Evolutionary conservation across 2,329 filamentous ascomycete species (phyloP), one percentile per base, ranked within the genome.

Genomic region (Fusarium armeniacum): DNA sequence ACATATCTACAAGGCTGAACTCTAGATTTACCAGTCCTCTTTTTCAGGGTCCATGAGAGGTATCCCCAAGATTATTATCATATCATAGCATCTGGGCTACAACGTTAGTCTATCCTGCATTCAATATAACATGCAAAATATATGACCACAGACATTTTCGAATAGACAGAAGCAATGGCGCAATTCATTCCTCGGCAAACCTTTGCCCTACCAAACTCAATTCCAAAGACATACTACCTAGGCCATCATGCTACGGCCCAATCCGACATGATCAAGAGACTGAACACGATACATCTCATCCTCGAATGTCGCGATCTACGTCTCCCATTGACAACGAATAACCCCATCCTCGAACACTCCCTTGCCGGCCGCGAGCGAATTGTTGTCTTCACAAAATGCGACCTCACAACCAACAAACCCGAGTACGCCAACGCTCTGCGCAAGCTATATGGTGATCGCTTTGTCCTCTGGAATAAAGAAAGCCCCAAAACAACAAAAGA

Each of bases 261-360:
- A 41, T 85, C 97, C 33, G 84, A 87, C 49, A 91, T 92, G 78
- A 97, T 98, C 91, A 92, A 93, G 78, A 86, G 92, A 77, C 87
- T 99, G 50, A 89, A 90, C 30, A 90, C 89, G 67, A 92, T 98
- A 74, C 92, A 94, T 76, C 89, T 98, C 44, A 89, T 99, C 56
- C 88, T 99, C 76, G 96, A 99, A 83, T 98, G 94, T 79, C 92
- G 96, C 76, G 96, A 99, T 83, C 94, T 94, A 78, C 91, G 96
- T 49, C 90, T 97, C 0, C 96, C 96, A 0, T 82, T 98, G 12
- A 94, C 94, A 1, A 96, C 93, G 5, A 89, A 93, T 72, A 99
- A 99, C 77, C 95, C 94, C 0, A 82, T 94, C 46, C 95, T 99
- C 73, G 95, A 98, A 77, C 86, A 90, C 67, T 87, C 89, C 33